Evolutionary conservation across 768 basidiomycete genomes (phyloP).

Genomic region (Infundibulicybe gibba): DNA sequence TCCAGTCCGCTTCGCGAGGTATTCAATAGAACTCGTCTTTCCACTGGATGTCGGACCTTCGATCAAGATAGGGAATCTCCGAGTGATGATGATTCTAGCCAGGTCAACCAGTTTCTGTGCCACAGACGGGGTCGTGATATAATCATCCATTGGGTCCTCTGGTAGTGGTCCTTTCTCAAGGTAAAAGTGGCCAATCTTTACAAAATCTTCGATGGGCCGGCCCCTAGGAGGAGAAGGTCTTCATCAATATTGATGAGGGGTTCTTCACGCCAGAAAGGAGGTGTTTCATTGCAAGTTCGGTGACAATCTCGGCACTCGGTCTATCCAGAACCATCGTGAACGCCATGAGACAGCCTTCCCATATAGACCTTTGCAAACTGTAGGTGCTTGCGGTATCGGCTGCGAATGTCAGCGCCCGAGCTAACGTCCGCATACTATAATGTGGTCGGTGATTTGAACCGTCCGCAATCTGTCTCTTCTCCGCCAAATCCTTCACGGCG

Average conservation of each 20-base stretch:
- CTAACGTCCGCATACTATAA: conserved; percentile 95
- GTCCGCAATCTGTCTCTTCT: conserved; percentile 79
- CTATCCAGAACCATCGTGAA: conserved; percentile 93
- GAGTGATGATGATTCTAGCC: conserved; percentile 85
- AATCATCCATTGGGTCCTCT: conserved; percentile 67
- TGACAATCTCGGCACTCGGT: conserved; percentile 64
- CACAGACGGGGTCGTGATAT: conserved; percentile 95
- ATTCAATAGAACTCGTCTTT: conserved; percentile 96
- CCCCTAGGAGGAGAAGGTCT: conserved; percentile 51
- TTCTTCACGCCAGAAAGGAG: conserved; percentile 81
- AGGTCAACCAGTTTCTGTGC: conserved; percentile 92
- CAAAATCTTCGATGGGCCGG: conserved; percentile 47
- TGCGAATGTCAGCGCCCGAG: conserved; percentile 87
- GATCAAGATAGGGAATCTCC: conserved; percentile 91
- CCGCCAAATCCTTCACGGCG: conserved; percentile 72
- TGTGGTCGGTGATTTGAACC: conserved; percentile 91
- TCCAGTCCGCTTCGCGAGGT: conserved; percentile 87
- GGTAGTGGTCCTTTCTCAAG: conserved; percentile 73
- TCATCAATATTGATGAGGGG: conserved; percentile 66
- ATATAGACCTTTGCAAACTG: conserved; percentile 80
- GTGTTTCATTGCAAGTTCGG: conserved; percentile 68
- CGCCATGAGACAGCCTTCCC: conserved; percentile 97
- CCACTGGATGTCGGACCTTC: conserved; percentile 98
- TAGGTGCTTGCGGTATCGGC: conserved; percentile 75
- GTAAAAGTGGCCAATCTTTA: conserved; percentile 92